These are phyloP conservation scores for Cryphonectria carpinicola DNA, from an alignment of 2,329 filamentous ascomycete genomes.

Conservation along the genomic window DNA sequence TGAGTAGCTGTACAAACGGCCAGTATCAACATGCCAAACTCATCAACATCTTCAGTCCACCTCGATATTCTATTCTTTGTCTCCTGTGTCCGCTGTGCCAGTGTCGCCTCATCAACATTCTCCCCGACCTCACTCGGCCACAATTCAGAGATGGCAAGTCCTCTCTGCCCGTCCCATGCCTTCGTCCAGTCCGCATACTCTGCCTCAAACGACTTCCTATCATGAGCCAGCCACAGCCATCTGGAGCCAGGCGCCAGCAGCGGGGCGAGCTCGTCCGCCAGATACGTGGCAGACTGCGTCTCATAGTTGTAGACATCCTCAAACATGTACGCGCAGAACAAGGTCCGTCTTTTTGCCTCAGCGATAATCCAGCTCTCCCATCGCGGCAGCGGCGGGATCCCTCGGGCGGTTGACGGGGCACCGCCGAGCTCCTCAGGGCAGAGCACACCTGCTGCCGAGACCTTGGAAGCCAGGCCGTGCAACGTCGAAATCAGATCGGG, in stretches of 20 bases:
- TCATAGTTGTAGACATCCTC: constrained; percentile 36
- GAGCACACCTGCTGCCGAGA: constrained; percentile 39
- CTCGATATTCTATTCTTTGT: neutral
- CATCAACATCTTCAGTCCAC: constrained; percentile 4
- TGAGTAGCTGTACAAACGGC: constrained; percentile 11
- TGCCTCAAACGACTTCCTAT: neutral
- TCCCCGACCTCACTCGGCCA: neutral
- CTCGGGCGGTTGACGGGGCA: constrained; percentile 43
- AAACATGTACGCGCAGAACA: constrained; percentile 58
- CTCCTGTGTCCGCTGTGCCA: neutral
- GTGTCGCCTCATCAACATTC: neutral
- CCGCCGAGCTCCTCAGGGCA: constrained; percentile 36
- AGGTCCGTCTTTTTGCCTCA: constrained; percentile 55
- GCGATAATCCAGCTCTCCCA: constrained; percentile 60
- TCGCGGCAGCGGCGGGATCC: constrained; percentile 45
- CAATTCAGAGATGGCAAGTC: neutral
- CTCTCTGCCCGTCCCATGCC: neutral
- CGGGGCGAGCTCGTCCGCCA: constrained; percentile 15
- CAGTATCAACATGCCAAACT: constrained; percentile 17
- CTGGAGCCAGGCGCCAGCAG: constrained; percentile 2
- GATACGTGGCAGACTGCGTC: neutral
- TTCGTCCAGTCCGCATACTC: constrained; percentile 3
- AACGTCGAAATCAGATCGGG: constrained; percentile 13
- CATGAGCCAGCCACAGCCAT: constrained; percentile 9
- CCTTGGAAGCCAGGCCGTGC: constrained; percentile 34